Conservation (phyloP, 345 rosid genomes). For the Triadica sebifera region DNA sequence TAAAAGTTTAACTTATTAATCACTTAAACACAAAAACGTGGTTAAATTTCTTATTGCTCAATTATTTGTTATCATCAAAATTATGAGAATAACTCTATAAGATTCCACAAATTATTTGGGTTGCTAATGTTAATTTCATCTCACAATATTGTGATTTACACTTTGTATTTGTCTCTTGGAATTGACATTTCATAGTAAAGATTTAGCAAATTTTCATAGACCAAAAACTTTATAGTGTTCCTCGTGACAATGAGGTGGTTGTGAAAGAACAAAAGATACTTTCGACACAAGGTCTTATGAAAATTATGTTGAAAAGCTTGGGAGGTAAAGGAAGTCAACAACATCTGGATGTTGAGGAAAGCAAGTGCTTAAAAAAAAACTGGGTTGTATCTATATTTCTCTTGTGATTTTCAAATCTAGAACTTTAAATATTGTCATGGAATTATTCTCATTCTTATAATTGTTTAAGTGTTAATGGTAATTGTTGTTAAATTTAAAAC, state of each 20-base stretch:
- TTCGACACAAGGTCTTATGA: conserved; percentile 78
- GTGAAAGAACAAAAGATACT: conserved; percentile 81
- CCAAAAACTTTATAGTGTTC: conserved; percentile 95
- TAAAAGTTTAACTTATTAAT: too few relatives aligned
- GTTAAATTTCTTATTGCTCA: too few relatives aligned
- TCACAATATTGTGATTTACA: neutral
- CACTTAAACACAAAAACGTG: too few relatives aligned
- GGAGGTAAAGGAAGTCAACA: conserved; percentile 97
- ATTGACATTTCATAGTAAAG: conserved; percentile 59
- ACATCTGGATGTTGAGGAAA: conserved; percentile 81
- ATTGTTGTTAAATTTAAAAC: neutral
- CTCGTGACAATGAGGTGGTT: conserved; percentile 88
- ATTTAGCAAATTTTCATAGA: conserved; percentile 89
- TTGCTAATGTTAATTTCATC: conserved; percentile 10
- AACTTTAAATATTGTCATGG: neutral
- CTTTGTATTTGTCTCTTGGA: conserved; percentile 6
- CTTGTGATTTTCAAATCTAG: conserved; percentile 1
- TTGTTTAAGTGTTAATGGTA: neutral
- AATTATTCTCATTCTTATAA: neutral
- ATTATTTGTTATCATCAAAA: too few relatives aligned
- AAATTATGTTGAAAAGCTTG: conserved; percentile 81
- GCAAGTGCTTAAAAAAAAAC: conserved; percentile 87
- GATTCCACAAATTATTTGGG: too few relatives aligned
- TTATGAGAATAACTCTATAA: too few relatives aligned
- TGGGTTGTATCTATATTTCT: conserved; percentile 56